Base-by-base conservation (phyloP, 2,329 filamentous ascomycete species). In the Sporothrix phasma region DNA sequence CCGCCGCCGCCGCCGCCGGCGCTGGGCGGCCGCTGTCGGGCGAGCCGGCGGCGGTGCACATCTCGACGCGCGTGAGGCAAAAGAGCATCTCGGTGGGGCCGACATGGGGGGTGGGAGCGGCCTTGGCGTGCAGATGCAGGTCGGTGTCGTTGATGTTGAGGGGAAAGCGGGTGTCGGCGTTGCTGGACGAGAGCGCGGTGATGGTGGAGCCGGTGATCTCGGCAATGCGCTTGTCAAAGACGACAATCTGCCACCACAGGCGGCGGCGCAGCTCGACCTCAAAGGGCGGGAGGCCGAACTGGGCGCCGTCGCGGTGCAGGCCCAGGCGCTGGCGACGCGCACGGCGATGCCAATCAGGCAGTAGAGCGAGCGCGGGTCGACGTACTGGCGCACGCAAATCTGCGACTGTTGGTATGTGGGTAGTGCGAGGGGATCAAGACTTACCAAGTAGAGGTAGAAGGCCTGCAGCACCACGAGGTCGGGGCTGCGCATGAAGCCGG, bases 191-290 rank as follows among this genome's bases (percentile, higher is more conserved):
- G 29, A 85, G 75, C 0, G 81, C 82, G 4, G 81, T 84, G 62
- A 85, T 80, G 39, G 79, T 78, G 19, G 80, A 83, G 58, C 83
- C 81, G 3, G 84, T 81, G 73, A 90, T 81, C 71, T 90, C 88
- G 64, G 85, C 81, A 43, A 89, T 81, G 24, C 88, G 85, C 66
- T 81, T 79, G 72, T 92, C 88, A 68, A 89, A 87, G 29, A 84
- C 78, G 15, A 87, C 79, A 17, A 92, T 77, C 37, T 85, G 83
- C 87, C 87, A 91, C 88, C 87, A 90, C 1, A 91, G 75, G 43
- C 88, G 80, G 59, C 88, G 82, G n/a, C 87, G 81, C 73, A 88
- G 81, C 74, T 90, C 88, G 3, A 84, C 81, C 69, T 90, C 87
- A 62, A 85, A 88, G 37, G 77, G 81, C 3, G 74, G 76, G 2